These are phyloP conservation scores for Chaetomiaceae sp. DNA, from an alignment of 2,329 filamentous ascomycete genomes.

Conservation along the genomic window DNA sequence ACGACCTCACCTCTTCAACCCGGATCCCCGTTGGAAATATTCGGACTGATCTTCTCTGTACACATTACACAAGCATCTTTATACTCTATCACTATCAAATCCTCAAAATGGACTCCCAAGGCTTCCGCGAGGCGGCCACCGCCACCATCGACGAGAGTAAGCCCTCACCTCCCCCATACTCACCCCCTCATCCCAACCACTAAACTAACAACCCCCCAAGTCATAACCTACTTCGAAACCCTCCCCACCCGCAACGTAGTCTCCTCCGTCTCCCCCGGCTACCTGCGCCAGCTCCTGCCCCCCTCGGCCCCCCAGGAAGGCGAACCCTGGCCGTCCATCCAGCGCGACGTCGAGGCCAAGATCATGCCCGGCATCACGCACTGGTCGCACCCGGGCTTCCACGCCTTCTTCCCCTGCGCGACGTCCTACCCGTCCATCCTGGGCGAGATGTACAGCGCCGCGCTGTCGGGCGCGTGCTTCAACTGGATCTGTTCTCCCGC, in stretches of 20 bases:
- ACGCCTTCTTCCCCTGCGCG: slow-evolving; percentile 88
- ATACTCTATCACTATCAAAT: neutral
- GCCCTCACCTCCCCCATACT: neutral
- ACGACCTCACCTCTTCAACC: neutral
- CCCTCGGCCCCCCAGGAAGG: slow-evolving; percentile 57
- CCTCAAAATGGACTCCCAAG: slow-evolving; percentile 24
- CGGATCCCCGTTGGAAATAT: no score
- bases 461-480: slow-evolving; percentile 87
- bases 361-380: slow-evolving; percentile 92
- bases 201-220: neutral
- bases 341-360: slow-evolving; percentile 75
- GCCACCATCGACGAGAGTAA: slow-evolving; percentile 27
- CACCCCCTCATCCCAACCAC: neutral
- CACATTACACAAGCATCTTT: no score
- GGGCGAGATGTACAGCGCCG: slow-evolving; percentile 85
- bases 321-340: slow-evolving; percentile 74
- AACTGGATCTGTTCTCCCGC: slow-evolving; percentile 96
- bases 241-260: slow-evolving; percentile 68
- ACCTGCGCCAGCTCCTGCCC: slow-evolving; percentile 76
- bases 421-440: slow-evolving; percentile 81
- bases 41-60: no score
- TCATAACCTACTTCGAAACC: slow-evolving; percentile 78
- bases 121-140: slow-evolving; percentile 25
- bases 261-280: slow-evolving; percentile 76
- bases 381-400: slow-evolving; percentile 77